phyloP scores from a whole-genome alignment of 768 basidiomycete species.

The Pleurotus giganteus region DNA sequence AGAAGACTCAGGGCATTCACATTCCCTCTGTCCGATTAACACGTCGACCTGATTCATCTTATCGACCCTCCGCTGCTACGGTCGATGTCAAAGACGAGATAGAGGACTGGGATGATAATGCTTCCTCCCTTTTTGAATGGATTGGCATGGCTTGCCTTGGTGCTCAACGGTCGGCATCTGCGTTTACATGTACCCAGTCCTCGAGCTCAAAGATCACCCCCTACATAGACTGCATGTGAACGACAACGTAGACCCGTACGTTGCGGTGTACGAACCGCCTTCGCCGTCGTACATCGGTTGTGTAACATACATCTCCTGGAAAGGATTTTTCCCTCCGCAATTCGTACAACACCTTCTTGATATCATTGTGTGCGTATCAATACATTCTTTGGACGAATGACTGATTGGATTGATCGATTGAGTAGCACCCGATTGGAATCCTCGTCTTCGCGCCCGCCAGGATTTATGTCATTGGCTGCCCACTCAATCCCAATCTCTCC shows the following conservation, averaged over 20 bases:
- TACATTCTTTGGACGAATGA: neutral
- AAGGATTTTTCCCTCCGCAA: constrained; percentile 47
- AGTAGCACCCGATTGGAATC: neutral
- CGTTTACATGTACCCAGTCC: neutral
- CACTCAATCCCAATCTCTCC: constrained; percentile 47
- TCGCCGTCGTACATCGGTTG: constrained; percentile 39
- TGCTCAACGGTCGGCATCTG: constrained; percentile 52
- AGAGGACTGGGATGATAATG: constrained; percentile 50
- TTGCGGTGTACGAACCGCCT: constrained; percentile 64
- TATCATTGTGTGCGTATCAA: constrained; percentile 34
- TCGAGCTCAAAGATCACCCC: neutral
- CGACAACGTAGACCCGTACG: constrained; percentile 67
- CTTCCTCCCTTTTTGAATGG: constrained; percentile 64
- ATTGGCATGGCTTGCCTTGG: constrained; percentile 67
- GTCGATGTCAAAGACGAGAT: constrained; percentile 26
- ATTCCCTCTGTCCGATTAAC: constrained; percentile 38
- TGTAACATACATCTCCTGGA: constrained; percentile 58
- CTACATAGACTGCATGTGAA: constrained; percentile 50
- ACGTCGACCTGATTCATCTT: neutral
- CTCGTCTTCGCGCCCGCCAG: constrained; percentile 2
- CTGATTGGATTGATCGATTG: neutral
- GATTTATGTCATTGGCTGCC: constrained; percentile 43
- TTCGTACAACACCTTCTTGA: constrained; percentile 58
- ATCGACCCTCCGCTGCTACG: constrained; percentile 14
- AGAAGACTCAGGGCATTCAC: constrained; percentile 29